Conservation (phyloP, 345 rosid genomes). For the Kandelia obovata region DNA sequence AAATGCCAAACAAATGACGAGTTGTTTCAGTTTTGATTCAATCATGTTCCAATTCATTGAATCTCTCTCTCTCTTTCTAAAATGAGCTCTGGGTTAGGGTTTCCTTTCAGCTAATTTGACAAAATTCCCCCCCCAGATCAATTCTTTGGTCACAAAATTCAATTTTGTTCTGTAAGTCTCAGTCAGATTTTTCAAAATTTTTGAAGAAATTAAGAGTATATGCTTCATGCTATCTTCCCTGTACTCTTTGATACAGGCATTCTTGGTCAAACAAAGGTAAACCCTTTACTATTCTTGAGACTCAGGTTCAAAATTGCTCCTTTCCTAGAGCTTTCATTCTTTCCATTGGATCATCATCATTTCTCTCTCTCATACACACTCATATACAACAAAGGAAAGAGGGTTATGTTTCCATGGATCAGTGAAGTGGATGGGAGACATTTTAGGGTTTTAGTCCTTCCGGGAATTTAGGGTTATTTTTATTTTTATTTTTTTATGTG, state of each 20-base stretch:
- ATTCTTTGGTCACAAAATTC: too few relatives aligned
- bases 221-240: constrained; percentile 4
- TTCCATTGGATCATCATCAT: constrained; percentile 33
- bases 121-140: too few relatives aligned
- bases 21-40: not conserved
- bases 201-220: too few relatives aligned
- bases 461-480: constrained; percentile 34
- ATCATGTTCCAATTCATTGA: not conserved
- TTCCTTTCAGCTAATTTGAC: not conserved
- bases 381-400: not conserved
- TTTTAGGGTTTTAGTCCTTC: constrained; percentile 36
- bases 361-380: not conserved
- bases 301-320: too few relatives aligned
- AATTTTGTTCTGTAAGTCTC: too few relatives aligned
- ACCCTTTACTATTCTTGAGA: too few relatives aligned
- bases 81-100: not conserved
- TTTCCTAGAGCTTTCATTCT: constrained; percentile 11
- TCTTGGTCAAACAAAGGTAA: too few relatives aligned
- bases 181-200: too few relatives aligned
- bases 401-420: not conserved
- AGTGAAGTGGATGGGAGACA: not conserved
- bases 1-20: not conserved
- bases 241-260: not conserved
- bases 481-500: constrained; percentile 10
- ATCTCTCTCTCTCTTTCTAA: not conserved